Percentiles rank a stretch among this genome's conserved stretches.
These are phyloP conservation scores for Claviceps paspali DNA, from an alignment of 2,329 filamentous ascomycete genomes.

Conservation along the genomic window DNA sequence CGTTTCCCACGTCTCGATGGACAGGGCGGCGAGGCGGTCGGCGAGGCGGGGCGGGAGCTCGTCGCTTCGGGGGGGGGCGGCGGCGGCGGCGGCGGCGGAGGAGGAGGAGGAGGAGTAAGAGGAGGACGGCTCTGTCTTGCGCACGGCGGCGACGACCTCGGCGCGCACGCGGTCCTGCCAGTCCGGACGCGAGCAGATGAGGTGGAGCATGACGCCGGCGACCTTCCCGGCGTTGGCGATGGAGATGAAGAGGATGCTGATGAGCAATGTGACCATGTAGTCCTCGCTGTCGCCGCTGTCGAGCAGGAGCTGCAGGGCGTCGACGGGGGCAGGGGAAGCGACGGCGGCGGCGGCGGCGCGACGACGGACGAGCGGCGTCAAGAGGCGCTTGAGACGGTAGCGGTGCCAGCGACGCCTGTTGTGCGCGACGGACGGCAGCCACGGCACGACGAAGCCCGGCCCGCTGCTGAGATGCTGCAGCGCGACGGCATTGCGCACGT, in stretches of 20 bases:
- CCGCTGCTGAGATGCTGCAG: background rate
- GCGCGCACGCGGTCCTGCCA: slow-evolving; percentile 1
- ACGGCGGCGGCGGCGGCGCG: too few relatives aligned
- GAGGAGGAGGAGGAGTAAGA: too few relatives aligned
- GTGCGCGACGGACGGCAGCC: background rate
- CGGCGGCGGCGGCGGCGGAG: too few relatives aligned
- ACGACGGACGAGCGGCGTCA: background rate
- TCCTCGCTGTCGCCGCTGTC: background rate
- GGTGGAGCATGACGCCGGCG: background rate
- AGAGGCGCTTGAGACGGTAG: background rate
- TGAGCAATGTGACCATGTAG: background rate
- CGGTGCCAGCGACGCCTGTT: background rate
- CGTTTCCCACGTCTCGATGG: slow-evolving; percentile 7
- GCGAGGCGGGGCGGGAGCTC: too few relatives aligned
- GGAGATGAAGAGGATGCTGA: background rate
- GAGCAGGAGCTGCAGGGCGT: slow-evolving; percentile 1
- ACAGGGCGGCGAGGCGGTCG: slow-evolving; percentile 6
- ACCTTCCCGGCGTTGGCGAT: background rate
- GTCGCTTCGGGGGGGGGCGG: too few relatives aligned
- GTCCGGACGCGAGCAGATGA: background rate
- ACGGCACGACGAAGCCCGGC: background rate
- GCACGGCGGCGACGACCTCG: background rate
- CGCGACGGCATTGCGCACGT: background rate
- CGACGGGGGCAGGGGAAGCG: too few relatives aligned
- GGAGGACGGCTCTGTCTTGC: too few relatives aligned